Evolutionary conservation across 805 yeast species (phyloP).

Genomic region (Candida pseudoglaebosa): DNA sequence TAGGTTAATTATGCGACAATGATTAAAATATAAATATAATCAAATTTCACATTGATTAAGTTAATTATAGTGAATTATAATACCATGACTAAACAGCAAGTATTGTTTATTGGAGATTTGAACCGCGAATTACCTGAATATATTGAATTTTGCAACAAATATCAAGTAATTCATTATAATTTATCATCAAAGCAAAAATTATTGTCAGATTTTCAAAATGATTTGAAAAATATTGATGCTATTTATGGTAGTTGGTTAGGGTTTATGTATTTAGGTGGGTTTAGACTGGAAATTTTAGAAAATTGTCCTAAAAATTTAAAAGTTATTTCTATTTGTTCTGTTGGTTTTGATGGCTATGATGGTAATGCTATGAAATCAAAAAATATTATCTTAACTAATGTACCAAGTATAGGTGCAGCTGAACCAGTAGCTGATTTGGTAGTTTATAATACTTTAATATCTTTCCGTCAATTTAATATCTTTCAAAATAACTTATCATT

Average conservation of each 20-base stretch:
- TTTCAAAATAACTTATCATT: slow-evolving; percentile 41
- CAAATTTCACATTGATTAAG: no score
- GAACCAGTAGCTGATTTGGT: slow-evolving; percentile 74
- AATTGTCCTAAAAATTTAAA: slow-evolving; percentile 44
- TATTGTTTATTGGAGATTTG: slow-evolving; percentile 49
- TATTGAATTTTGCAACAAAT: slow-evolving; percentile 32
- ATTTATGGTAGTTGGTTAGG: slow-evolving; percentile 63
- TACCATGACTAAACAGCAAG: slow-evolving; percentile 31
- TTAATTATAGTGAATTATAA: no score
- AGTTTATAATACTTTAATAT: slow-evolving; percentile 51
- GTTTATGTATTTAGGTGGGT: slow-evolving; percentile 49
- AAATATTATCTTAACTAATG: slow-evolving; percentile 57
- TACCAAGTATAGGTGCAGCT: slow-evolving; percentile 52
- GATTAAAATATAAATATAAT: background rate
- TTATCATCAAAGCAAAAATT: slow-evolving; percentile 42
- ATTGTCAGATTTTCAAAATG: slow-evolving; percentile 33
- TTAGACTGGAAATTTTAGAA: slow-evolving; percentile 39
- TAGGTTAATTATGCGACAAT: background rate
- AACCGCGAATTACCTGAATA: slow-evolving; percentile 46
- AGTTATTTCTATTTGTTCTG: slow-evolving; percentile 51
- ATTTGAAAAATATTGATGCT: slow-evolving; percentile 43
- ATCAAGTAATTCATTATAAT: slow-evolving; percentile 35
- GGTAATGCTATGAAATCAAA: slow-evolving; percentile 32
- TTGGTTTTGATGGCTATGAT: slow-evolving; percentile 55
- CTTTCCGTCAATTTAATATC: slow-evolving; percentile 53